Percentiles rank a stretch among this genome's conserved stretches.
Evolutionary conservation across 2,329 filamentous ascomycete species (phyloP).

Genomic region (Cadophora luteo-olivacea): DNA sequence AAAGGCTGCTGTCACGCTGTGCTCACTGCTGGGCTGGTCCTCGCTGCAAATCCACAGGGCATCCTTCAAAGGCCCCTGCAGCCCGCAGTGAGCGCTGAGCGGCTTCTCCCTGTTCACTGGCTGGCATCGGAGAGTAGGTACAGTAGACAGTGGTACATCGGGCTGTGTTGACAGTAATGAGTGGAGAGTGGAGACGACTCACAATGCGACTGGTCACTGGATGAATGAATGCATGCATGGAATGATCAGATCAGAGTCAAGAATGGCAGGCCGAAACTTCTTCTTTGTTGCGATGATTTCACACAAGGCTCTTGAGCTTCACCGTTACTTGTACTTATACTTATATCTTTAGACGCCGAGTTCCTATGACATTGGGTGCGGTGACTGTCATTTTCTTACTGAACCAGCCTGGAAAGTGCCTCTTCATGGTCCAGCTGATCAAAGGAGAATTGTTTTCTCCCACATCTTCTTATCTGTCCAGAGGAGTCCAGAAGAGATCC

Average conservation of each 20-base stretch:
- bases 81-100: slow-evolving; percentile 2
- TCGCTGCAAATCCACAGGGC: no score
- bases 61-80: slow-evolving; percentile 13
- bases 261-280: neutral
- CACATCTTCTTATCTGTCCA: neutral
- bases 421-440: neutral
- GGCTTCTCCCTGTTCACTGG: slow-evolving; percentile 6
- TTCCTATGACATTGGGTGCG: neutral
- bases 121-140: slow-evolving; percentile 15
- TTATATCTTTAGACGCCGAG: no score
- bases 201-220: neutral
- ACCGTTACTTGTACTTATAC: no score
- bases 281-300: neutral
- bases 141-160: no score
- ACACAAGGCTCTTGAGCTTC: neutral
- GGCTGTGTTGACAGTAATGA: slow-evolving; percentile 7
- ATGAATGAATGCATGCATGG: neutral
- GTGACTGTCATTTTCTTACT: neutral
- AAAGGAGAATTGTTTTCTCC: neutral
- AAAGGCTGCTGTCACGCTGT: neutral
- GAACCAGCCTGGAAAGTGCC: neutral
- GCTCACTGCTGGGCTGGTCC: slow-evolving; percentile 6
- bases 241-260: neutral
- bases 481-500: neutral
- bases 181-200: slow-evolving; percentile 21